Evolutionary conservation across 2,329 filamentous ascomycete genomes (phyloP), one percentile per base, ranked within the genome.

Genomic region (Talaromyces sp.): DNA sequence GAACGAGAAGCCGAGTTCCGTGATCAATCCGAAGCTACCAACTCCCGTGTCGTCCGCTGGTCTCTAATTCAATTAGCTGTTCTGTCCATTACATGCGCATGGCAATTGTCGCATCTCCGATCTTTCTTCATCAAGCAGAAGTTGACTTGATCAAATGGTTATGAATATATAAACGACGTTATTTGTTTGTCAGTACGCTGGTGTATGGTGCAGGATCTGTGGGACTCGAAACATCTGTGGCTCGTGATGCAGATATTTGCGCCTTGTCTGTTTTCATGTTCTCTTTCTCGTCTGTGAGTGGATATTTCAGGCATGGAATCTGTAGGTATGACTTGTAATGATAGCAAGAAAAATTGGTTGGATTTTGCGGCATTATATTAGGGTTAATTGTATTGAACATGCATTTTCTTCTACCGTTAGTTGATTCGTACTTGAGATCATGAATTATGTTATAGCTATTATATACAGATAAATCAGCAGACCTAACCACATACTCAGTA

Each of bases 71-170:
- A 99, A 80, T 83, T 98, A 67, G 85, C 88, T 61, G 88, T 98
- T 43, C 84, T 99, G 63, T 91, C 89, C 64, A 84, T 89, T 64
- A 97, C 95, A 38, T 99, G 95, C 81, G 91, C 92, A 68, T 99
- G 95, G 95, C 95, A 99, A 80, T 84, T 99, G 56, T 96, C 93
- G 63, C 94, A 99, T 81, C 86, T 99, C 73, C 87, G 95, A 72
- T 91, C 91, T 56, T 99, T 99, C 86, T 99, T 99, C 84, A 99
- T 99, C 84, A 99, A 99, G 86, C 94, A 98, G 84, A 99, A 99
- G 86, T 88, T 99, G 78, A 98, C 95, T 67, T 99, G 87, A 67
- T 58, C 25, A 25, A 51, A 22, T 34, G 27, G 36, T 27, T 36
- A 51, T 40, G 38, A 38, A n/a, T 49, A 58, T 58, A 47, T 54